Evolutionary conservation across 352 stramenopile species (phyloP).

Genomic region (Phytophthora macrochlamydospora): DNA sequence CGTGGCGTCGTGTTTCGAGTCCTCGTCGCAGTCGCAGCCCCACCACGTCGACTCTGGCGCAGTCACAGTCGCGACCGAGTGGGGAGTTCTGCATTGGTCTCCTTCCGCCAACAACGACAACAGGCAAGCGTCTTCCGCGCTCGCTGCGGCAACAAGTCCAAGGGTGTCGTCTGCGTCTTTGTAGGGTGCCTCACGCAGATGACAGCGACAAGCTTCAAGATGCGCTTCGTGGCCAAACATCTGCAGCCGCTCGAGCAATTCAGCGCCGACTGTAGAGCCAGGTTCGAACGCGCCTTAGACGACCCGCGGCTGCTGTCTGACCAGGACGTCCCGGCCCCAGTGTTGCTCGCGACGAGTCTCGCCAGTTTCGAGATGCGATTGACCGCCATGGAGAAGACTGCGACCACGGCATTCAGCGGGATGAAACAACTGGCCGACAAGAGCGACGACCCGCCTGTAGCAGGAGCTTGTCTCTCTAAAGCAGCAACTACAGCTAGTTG

Average conservation of each 20-base stretch:
- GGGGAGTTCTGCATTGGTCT: no score
- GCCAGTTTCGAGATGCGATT: neutral
- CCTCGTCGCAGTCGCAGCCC: no score
- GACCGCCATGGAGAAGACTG: neutral
- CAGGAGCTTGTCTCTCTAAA: no score
- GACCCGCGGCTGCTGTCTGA: neutral
- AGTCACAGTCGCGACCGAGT: no score
- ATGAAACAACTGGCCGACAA: no score
- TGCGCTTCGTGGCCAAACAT: neutral
- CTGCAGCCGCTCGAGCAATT: neutral
- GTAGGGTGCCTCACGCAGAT: neutral
- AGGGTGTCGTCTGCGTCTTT: slow-evolving; percentile 1
- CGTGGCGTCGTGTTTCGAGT: no score
- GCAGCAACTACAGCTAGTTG: no score
- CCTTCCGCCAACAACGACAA: no score
- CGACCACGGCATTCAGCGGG: neutral
- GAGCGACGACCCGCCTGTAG: no score
- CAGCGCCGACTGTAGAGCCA: neutral
- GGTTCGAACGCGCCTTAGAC: neutral
- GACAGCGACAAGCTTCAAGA: neutral
- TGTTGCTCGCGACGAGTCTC: neutral
- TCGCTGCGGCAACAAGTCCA: slow-evolving; percentile 1
- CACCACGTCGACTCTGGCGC: no score
- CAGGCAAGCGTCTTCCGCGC: neutral
- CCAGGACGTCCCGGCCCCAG: neutral